Conservation (phyloP, 768 basidiomycete species). For the Lactifluus subvellereus region DNA sequence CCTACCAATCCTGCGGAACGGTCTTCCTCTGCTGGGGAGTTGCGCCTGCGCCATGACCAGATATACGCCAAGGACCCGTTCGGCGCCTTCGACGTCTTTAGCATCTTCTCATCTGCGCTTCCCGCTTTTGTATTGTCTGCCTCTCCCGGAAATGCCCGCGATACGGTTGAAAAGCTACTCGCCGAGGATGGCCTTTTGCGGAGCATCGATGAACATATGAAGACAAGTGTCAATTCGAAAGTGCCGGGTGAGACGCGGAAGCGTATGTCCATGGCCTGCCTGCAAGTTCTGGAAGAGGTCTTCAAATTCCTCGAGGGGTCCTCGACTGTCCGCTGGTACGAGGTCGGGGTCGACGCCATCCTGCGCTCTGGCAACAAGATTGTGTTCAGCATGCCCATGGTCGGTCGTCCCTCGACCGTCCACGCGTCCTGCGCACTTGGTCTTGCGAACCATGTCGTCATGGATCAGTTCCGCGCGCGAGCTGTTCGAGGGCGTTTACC, state of each 20-base stretch:
- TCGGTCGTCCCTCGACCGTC: background rate
- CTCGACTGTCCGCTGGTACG: background rate
- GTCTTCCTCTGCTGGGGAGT: background rate
- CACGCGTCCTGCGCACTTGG: background rate
- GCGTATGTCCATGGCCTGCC: background rate
- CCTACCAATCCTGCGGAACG: background rate
- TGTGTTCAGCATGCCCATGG: background rate
- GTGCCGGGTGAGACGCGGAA: background rate
- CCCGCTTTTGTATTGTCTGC: background rate
- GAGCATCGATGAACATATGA: background rate
- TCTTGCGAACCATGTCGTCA: background rate
- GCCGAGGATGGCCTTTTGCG: slow-evolving; percentile 1
- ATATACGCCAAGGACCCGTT: slow-evolving; percentile 1
- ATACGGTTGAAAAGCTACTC: background rate
- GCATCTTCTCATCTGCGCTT: background rate
- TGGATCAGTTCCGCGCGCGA: background rate
- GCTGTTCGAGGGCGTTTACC: background rate
- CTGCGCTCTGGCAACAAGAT: background rate
- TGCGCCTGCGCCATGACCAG: background rate
- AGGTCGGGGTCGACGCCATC: background rate
- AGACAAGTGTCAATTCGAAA: background rate
- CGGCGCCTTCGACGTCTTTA: background rate
- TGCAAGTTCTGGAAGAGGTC: background rate
- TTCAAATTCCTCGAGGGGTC: background rate
- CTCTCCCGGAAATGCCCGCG: background rate